Conservation (phyloP, 345 rosid species). For the Eutrema yunnanense region DNA sequence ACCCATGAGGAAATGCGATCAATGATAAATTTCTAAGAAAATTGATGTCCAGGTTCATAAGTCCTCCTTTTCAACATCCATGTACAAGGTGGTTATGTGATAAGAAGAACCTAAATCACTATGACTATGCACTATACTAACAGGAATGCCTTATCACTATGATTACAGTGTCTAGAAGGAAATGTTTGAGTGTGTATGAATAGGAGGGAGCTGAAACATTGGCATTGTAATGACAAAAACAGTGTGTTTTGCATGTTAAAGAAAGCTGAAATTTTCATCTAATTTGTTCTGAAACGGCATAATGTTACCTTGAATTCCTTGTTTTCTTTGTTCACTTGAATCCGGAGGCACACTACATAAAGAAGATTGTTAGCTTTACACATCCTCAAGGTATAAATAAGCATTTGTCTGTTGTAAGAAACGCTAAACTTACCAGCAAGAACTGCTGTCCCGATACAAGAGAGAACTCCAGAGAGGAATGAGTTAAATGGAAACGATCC, state of each 20-base stretch:
- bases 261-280: background rate
- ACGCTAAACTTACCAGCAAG: conserved; percentile 73
- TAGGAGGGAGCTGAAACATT: background rate
- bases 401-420: background rate
- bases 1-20: background rate
- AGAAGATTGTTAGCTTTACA: background rate
- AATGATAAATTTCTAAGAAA: background rate
- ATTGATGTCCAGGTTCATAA: background rate
- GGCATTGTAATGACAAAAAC: background rate
- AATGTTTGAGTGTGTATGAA: background rate
- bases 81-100: background rate
- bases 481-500: conserved; percentile 99
- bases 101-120: background rate
- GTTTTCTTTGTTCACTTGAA: conserved; percentile 99
- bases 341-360: conserved; percentile 84
- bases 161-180: background rate
- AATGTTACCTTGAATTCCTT: conserved; percentile 77
- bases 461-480: conserved; percentile 97
- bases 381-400: background rate
- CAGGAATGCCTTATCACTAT: background rate
- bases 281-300: background rate
- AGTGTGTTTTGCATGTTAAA: background rate
- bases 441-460: conserved; percentile 92
- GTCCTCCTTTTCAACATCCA: background rate
- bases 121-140: background rate